These are phyloP conservation scores for Leishmania guyanensis DNA, from an alignment of 208 protist genomes.

Conservation along the genomic window DNA sequence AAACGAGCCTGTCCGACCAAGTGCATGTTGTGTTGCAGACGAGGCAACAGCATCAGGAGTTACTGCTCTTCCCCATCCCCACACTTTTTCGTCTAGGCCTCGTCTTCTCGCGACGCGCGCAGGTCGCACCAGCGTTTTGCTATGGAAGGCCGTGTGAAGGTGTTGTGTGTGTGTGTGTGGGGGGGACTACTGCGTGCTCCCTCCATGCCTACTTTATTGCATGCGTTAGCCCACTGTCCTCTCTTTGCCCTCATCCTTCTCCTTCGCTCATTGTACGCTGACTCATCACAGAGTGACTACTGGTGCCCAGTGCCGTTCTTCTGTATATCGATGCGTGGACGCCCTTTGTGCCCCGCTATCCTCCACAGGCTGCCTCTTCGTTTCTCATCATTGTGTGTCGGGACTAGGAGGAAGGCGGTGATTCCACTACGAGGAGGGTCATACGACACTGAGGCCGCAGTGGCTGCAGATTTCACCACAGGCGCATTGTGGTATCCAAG, in stretches of 20 bases:
- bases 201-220: not conserved
- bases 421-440: not conserved
- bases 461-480: not conserved
- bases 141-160: not conserved
- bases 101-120: not conserved
- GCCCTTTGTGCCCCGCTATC: not conserved
- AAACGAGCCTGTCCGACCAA: not conserved
- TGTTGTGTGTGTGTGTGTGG: not conserved
- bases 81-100: not conserved
- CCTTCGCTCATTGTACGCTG: not conserved
- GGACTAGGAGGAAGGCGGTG: not conserved
- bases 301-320: not conserved
- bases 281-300: not conserved
- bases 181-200: too few species aligned
- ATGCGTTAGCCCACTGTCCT: not conserved
- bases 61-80: too few species aligned
- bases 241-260: not conserved
- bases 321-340: not conserved
- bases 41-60: not conserved
- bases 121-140: not conserved
- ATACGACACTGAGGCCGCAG: not conserved
- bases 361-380: not conserved
- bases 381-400: not conserved
- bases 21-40: not conserved
- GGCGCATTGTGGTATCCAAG: not conserved